Evolutionary conservation across 2,329 filamentous ascomycete genomes (phyloP).

Genomic region (Cordyceps farinosa): DNA sequence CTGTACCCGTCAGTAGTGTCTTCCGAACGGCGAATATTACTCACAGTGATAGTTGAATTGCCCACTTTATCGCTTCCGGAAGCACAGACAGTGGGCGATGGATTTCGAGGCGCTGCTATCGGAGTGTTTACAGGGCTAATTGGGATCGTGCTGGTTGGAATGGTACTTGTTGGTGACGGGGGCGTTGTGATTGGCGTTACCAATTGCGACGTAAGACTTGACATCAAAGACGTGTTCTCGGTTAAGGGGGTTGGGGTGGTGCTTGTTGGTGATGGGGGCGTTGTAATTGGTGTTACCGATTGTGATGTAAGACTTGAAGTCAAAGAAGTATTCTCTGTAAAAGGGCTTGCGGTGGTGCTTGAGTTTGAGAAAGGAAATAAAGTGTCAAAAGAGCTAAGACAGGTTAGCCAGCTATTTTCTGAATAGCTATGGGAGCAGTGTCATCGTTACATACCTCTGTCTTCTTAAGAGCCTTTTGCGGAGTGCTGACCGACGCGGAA

Average conservation of each 20-base stretch:
- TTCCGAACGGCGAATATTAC: constrained; percentile 18
- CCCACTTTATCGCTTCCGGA: constrained; percentile 32
- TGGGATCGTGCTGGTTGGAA: not conserved
- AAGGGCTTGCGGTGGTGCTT: constrained; percentile 22
- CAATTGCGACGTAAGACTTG: constrained; percentile 30
- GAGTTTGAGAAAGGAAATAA: constrained; percentile 31
- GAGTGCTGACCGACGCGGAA: constrained; percentile 19
- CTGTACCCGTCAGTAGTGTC: constrained; percentile 24
- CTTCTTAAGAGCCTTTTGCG: constrained; percentile 28
- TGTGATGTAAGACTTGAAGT: constrained; percentile 30
- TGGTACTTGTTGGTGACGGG: not conserved
- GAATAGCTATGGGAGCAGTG: not conserved
- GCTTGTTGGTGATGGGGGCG: not conserved
- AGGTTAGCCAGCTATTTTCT: constrained; percentile 15
- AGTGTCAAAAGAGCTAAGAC: constrained; percentile 21
- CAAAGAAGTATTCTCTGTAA: constrained; percentile 23
- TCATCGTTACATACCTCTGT: constrained; percentile 27
- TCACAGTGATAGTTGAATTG: constrained; percentile 37
- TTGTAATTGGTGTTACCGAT: constrained; percentile 1
- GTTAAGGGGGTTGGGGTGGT: constrained; percentile 19
- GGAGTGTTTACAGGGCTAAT: not conserved
- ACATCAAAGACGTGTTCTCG: constrained; percentile 23
- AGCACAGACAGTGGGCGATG: constrained; percentile 23
- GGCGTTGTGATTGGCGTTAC: constrained; percentile 3
- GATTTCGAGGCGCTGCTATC: not conserved